A percentile compares a stretch with the other conserved stretches of the same genome.
Evolutionary conservation across 164 flowering plant genomes (phyloP).

Genomic region (Chimonanthus salicifolius): DNA sequence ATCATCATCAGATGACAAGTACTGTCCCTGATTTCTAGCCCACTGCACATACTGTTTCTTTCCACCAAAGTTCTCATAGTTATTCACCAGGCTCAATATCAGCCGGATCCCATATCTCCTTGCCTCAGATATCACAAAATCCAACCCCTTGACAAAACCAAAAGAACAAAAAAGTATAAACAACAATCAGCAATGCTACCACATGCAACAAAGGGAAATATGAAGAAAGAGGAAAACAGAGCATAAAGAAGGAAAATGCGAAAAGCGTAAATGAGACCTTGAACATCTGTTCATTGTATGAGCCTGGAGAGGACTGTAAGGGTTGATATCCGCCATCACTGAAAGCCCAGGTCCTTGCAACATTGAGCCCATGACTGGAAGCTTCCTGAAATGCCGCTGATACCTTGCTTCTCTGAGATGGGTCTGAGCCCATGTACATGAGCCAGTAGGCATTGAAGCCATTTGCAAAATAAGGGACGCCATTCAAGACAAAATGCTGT

Average conservation of each 20-base stretch:
- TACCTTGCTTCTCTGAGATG: slow-evolving; percentile 51
- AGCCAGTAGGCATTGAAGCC: slow-evolving; percentile 96
- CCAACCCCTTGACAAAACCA: slow-evolving; percentile 31
- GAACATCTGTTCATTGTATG: slow-evolving; percentile 71
- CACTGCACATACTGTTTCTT: slow-evolving; percentile 71
- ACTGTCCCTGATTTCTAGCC: slow-evolving; percentile 66
- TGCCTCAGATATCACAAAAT: slow-evolving; percentile 73
- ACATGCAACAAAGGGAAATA: background rate
- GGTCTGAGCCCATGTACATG: slow-evolving; percentile 64
- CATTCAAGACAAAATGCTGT: slow-evolving; percentile 49
- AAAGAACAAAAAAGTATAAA: background rate
- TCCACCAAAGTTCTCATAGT: slow-evolving; percentile 64
- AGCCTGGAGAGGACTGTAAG: slow-evolving; percentile 70
- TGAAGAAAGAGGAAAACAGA: background rate
- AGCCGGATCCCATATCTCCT: slow-evolving; percentile 56
- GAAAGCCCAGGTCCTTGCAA: slow-evolving; percentile 86
- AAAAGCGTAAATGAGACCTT: slow-evolving; percentile 31
- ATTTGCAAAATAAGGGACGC: slow-evolving; percentile 61
- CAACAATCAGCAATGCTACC: background rate
- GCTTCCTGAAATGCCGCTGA: slow-evolving; percentile 60
- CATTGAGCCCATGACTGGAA: slow-evolving; percentile 45
- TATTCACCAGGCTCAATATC: slow-evolving; percentile 66
- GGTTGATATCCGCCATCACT: slow-evolving; percentile 60
- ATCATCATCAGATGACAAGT: slow-evolving; percentile 57
- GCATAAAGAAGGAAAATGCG: background rate